Evolutionary conservation across 495 filamentous ascomycete species (phyloP).

Genomic region (Pyrenopolyporus hunteri): DNA sequence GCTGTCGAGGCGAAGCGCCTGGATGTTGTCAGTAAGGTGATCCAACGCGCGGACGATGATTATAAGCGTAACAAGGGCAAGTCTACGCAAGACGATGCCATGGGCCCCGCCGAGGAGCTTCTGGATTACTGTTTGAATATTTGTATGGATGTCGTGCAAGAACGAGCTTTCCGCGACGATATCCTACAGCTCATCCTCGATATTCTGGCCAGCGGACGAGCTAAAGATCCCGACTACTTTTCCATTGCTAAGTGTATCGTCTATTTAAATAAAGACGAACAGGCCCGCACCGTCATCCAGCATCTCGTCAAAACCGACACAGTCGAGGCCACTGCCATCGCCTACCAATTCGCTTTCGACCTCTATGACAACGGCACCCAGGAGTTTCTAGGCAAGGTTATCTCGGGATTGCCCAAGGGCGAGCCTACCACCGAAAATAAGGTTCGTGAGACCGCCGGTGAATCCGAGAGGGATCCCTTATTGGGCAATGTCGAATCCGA

Average conservation of each 20-base stretch:
- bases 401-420: constrained; percentile 71
- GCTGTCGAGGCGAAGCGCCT: constrained; percentile 94
- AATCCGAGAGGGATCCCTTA: constrained; percentile 54
- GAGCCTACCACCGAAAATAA: constrained; percentile 59
- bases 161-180: constrained; percentile 78
- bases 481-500: constrained; percentile 43
- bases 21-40: constrained; percentile 84
- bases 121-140: constrained; percentile 97
- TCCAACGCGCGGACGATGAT: constrained; percentile 79
- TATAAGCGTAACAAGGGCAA: constrained; percentile 70
- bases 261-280: constrained; percentile 88
- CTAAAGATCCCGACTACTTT: constrained; percentile 88
- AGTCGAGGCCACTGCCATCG: constrained; percentile 75
- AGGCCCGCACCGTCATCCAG: constrained; percentile 85
- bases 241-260: constrained; percentile 98
- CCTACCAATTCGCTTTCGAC: constrained; percentile 98
- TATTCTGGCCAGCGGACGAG: constrained; percentile 65
- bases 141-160: constrained; percentile 97
- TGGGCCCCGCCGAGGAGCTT: constrained; percentile 81
- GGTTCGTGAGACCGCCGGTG: constrained; percentile 57
- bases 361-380: constrained; percentile 98
- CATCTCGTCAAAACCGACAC: constrained; percentile 83
- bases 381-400: constrained; percentile 91
- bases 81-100: constrained; percentile 48
- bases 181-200: constrained; percentile 88